Conservation (phyloP, 164 flowering plant genomes). For the Stephania cephalantha region DNA sequence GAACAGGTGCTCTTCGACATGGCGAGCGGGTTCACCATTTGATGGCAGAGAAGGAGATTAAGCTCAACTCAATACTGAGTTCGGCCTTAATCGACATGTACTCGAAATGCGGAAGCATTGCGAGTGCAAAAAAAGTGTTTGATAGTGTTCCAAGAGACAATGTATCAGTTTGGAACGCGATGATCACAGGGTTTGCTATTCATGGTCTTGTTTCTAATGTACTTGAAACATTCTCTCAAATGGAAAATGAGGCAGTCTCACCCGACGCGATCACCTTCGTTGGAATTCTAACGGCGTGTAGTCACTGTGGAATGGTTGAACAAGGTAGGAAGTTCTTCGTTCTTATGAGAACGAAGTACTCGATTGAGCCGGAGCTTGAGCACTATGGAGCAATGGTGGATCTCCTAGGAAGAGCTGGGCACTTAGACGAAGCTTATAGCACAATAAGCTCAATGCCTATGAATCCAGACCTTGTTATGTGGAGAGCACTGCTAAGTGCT, state of each 20-base stretch:
- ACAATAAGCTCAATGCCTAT: slow-evolving; percentile 53
- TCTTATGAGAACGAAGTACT: slow-evolving; percentile 37
- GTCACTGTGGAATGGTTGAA: slow-evolving; percentile 60
- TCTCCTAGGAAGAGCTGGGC: slow-evolving; percentile 66
- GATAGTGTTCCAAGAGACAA: slow-evolving; percentile 21
- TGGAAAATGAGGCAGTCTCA: slow-evolving; percentile 11
- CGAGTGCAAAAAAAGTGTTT: slow-evolving; percentile 48
- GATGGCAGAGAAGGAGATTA: slow-evolving; percentile 36
- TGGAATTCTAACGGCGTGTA: slow-evolving; percentile 52
- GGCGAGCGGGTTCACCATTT: slow-evolving; percentile 53
- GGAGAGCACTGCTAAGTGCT: slow-evolving; percentile 73
- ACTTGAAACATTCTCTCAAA: slow-evolving; percentile 31
- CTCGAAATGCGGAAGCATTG: slow-evolving; percentile 63
- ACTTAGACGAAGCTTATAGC: slow-evolving; percentile 50
- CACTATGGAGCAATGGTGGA: slow-evolving; percentile 84
- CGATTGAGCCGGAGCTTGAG: slow-evolving; percentile 54
- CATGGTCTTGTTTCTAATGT: slow-evolving; percentile 77
- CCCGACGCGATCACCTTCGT: slow-evolving; percentile 26
- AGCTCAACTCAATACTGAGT: slow-evolving; percentile 41
- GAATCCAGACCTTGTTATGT: slow-evolving; percentile 61
- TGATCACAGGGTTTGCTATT: slow-evolving; percentile 67
- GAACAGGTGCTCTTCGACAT: slow-evolving; percentile 45
- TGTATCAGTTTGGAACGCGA: slow-evolving; percentile 70
- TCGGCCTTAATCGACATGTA: slow-evolving; percentile 73
- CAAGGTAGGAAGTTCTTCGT: slow-evolving; percentile 47